Percentiles rank a stretch among this genome's conserved stretches.
These are phyloP conservation scores for Calocera viscosa DNA, from an alignment of 768 basidiomycete genomes.

Conservation along the genomic window DNA sequence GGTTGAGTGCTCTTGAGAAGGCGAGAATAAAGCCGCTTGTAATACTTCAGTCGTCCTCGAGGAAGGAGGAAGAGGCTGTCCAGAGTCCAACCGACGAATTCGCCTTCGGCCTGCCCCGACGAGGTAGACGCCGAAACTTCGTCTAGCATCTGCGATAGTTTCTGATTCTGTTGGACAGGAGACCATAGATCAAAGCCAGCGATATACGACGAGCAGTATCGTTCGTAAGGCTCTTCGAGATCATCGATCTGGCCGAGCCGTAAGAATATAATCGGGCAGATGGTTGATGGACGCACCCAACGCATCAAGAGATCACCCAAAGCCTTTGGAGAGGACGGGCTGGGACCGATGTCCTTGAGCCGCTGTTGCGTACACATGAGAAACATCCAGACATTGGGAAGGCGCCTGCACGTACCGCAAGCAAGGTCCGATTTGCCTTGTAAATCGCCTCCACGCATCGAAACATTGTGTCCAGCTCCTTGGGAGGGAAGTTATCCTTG, in stretches of 20 bases:
- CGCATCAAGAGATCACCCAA: conserved; percentile 92
- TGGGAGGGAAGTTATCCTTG: conserved; percentile 82
- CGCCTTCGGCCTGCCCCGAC: conserved; percentile 36
- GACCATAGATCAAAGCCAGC: conserved; percentile 75
- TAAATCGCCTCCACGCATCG: conserved; percentile 84
- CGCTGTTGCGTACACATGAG: conserved; percentile 39
- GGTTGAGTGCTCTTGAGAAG: conserved; percentile 76
- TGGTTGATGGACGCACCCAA: conserved; percentile 54
- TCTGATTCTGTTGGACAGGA: conserved; percentile 62
- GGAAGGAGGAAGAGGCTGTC: conserved; percentile 84
- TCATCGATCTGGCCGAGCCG: conserved; percentile 69
- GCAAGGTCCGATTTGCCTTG: conserved; percentile 74
- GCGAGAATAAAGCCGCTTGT: conserved; percentile 76
- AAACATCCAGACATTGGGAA: neutral
- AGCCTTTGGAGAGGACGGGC: conserved; percentile 84
- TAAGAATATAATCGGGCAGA: conserved; percentile 13
- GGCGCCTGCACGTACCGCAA: conserved; percentile 40
- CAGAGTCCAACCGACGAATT: conserved; percentile 51
- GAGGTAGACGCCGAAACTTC: conserved; percentile 56
- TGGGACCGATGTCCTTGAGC: conserved; percentile 86
- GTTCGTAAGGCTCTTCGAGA: conserved; percentile 71
- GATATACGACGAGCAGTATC: conserved; percentile 59
- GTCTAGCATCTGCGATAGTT: conserved; percentile 53
- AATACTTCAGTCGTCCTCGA: conserved; percentile 73
- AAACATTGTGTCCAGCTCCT: conserved; percentile 87